Percentiles rank a stretch among this genome's conserved stretches.
These are phyloP conservation scores for Kwoniella sp. DNA, from an alignment of 768 basidiomycete species.

Conservation along the genomic window DNA sequence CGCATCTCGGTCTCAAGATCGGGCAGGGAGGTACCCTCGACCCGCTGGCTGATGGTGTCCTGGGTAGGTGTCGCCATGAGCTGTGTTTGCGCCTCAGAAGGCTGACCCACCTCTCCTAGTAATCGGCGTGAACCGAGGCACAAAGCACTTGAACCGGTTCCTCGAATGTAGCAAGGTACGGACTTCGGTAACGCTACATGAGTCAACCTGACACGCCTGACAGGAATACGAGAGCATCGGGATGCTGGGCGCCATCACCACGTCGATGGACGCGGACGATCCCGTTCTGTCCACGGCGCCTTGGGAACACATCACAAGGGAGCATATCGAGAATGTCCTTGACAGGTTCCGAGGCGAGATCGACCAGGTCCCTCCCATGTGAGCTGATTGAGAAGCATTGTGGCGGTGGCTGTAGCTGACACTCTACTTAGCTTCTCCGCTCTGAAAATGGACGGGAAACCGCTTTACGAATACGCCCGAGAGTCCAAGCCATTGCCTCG, in stretches of 20 bases:
- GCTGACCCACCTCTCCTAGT: slow-evolving; percentile 57
- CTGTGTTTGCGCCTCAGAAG: not conserved
- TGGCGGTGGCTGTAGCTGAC: not conserved
- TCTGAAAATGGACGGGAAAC: slow-evolving; percentile 95
- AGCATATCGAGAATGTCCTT: slow-evolving; percentile 66
- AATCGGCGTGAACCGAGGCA: slow-evolving; percentile 81
- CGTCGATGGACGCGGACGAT: slow-evolving; percentile 89
- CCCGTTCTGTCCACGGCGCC: slow-evolving; percentile 61
- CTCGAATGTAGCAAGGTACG: slow-evolving; percentile 82
- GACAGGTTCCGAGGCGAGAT: slow-evolving; percentile 79
- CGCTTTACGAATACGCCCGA: slow-evolving; percentile 91
- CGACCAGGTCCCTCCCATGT: slow-evolving; percentile 89
- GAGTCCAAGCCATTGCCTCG: slow-evolving; percentile 84
- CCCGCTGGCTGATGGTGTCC: slow-evolving; percentile 89
- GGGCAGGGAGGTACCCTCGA: slow-evolving; percentile 75
- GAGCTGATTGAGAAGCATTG: too few relatives aligned
- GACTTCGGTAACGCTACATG: not conserved
- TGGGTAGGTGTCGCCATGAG: too few relatives aligned
- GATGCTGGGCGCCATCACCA: slow-evolving; percentile 88
- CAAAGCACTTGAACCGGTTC: slow-evolving; percentile 77
- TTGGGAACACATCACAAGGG: slow-evolving; percentile 68
- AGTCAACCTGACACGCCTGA: slow-evolving; percentile 13
- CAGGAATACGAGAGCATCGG: slow-evolving; percentile 91
- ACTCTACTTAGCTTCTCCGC: slow-evolving; percentile 74
- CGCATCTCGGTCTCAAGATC: slow-evolving; percentile 58